Conservation (phyloP, 768 basidiomycete genomes). For the Mycena chlorophos region DNA sequence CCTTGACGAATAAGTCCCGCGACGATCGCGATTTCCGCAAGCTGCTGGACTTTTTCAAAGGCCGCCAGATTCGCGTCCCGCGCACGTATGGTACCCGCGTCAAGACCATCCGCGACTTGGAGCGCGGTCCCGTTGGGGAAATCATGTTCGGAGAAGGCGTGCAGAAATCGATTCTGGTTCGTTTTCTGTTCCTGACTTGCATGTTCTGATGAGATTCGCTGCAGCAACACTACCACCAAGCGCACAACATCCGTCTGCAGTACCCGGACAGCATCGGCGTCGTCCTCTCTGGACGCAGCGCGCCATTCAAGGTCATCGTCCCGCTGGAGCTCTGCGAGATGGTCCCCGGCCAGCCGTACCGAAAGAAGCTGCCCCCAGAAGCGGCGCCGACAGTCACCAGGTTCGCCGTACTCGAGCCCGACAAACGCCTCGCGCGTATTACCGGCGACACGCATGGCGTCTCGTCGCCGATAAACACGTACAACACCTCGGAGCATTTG, state of each 20-base stretch:
- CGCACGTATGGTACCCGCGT: conserved; percentile 7
- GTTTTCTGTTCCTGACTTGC: conserved; percentile 21
- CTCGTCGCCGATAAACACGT: conserved; percentile 13
- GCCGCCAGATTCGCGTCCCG: conserved; percentile 27
- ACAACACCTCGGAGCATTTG: conserved; percentile 7
- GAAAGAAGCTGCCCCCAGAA: conserved; percentile 35
- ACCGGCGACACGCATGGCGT: neutral
- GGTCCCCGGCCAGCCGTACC: conserved; percentile 39
- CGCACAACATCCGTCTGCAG: conserved; percentile 28
- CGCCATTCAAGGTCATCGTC: conserved; percentile 27
- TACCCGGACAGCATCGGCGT: conserved; percentile 35
- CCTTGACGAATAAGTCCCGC: conserved; percentile 8
- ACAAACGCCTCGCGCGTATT: conserved; percentile 28
- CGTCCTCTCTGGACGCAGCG: conserved; percentile 20
- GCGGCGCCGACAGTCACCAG: conserved; percentile 35
- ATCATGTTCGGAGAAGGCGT: conserved; percentile 33
- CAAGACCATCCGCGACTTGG: conserved; percentile 31
- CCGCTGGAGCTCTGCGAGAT: conserved; percentile 43
- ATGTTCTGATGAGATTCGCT: neutral
- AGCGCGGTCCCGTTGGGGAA: conserved; percentile 32
- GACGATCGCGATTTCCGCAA: conserved; percentile 18
- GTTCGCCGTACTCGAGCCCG: conserved; percentile 39
- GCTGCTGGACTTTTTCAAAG: conserved; percentile 32
- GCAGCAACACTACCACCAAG: conserved; percentile 37
- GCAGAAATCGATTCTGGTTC: conserved; percentile 29